phyloP scores from a whole-genome alignment of 2,329 filamentous ascomycete species.

The Colletotrichum gloeosporioides region DNA sequence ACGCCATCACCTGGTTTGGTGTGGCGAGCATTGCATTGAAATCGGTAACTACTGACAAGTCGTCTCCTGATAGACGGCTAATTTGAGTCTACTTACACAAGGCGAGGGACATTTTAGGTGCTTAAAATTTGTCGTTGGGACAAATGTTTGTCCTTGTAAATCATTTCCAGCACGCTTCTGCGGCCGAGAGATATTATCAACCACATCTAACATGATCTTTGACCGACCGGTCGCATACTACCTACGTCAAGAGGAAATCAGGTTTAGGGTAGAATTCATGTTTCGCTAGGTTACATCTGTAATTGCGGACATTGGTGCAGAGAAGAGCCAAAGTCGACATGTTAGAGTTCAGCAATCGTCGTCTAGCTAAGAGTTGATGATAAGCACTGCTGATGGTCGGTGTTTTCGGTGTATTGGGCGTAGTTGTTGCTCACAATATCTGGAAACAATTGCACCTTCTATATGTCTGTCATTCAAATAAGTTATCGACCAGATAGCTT shows the following conservation, averaged over 20 bases:
- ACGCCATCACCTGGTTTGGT: not conserved
- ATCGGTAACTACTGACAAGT: not conserved
- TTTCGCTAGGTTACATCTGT: not conserved
- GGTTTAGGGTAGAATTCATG: not conserved
- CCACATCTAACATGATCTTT: not conserved
- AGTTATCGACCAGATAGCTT: not conserved
- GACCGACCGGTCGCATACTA: no score
- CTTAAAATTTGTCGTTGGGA: not conserved
- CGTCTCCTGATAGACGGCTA: not conserved
- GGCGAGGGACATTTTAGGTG: not conserved
- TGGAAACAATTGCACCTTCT: not conserved
- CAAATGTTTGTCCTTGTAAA: not conserved
- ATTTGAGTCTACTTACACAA: not conserved
- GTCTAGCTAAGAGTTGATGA: not conserved
- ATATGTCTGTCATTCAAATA: accelerated
- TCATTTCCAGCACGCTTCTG: not conserved
- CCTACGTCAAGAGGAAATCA: not conserved
- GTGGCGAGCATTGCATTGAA: not conserved
- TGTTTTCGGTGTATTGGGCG: not conserved
- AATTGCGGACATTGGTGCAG: not conserved
- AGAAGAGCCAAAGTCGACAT: not conserved
- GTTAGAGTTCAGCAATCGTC: not conserved
- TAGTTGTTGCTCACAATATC: not conserved
- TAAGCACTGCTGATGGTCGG: not conserved
- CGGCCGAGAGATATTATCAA: not conserved